A percentile compares a stretch with the other conserved stretches of the same genome.
These are phyloP conservation scores for Spathaspora sp. DNA, from an alignment of 1,139 yeast genomes.

Conservation along the genomic window DNA sequence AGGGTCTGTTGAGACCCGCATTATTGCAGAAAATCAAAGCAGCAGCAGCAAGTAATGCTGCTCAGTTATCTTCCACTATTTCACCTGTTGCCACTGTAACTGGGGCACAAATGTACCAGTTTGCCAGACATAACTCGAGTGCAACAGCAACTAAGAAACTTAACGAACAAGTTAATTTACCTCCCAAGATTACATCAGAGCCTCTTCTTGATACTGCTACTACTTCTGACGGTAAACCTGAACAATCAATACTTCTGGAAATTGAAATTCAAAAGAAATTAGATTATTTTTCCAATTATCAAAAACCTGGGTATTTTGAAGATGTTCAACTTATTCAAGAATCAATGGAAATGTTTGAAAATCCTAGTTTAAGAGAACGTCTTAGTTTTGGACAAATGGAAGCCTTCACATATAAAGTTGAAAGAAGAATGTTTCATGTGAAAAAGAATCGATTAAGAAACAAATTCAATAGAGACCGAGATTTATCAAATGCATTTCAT, in stretches of 20 bases:
- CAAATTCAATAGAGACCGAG: slow-evolving; percentile 38
- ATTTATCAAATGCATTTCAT: slow-evolving; percentile 23
- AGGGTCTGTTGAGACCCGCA: slow-evolving; percentile 39
- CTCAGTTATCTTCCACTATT: slow-evolving; percentile 8
- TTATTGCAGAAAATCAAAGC: slow-evolving; percentile 40
- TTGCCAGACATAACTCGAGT: slow-evolving; percentile 11
- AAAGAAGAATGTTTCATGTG: slow-evolving; percentile 6
- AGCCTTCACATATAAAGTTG: slow-evolving; percentile 19
- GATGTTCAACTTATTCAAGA: slow-evolving; percentile 14
- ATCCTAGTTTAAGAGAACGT: slow-evolving; percentile 24
- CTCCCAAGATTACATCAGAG: neutral
- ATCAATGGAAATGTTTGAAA: slow-evolving; percentile 27
- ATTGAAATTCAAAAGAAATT: neutral
- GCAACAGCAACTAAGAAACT: slow-evolving; percentile 2
- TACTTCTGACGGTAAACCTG: neutral
- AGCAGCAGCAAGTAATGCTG: slow-evolving; percentile 23
- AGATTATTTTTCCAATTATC: neutral
- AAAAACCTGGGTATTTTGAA: too few species aligned
- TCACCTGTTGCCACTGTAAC: slow-evolving; percentile 1
- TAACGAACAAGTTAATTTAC: neutral
- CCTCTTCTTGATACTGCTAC: neutral
- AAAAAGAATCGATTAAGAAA: slow-evolving; percentile 12
- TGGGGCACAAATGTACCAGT: slow-evolving; percentile 5
- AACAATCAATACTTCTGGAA: neutral
- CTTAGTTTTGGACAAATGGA: slow-evolving; percentile 27